Conservation (phyloP, 176 grass and related monocot species). For the Eragrostis curvula region DNA sequence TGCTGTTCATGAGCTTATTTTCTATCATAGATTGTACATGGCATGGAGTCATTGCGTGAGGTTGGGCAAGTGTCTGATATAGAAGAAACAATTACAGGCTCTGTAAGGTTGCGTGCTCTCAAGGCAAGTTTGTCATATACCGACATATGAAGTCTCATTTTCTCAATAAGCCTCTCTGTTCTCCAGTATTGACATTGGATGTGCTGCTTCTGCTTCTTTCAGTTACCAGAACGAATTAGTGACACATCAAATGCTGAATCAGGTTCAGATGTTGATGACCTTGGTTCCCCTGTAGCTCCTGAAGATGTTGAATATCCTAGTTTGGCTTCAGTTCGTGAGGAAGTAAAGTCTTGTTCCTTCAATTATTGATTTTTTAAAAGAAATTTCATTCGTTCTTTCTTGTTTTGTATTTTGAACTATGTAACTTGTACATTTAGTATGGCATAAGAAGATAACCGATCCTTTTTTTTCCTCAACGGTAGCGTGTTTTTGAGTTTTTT, state of each 20-base stretch:
- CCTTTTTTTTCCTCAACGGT: slow-evolving; percentile 23
- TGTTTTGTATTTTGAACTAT: slow-evolving; percentile 3
- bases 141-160: slow-evolving; percentile 32
- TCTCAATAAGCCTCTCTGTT: slow-evolving; percentile 2
- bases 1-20: slow-evolving; percentile 39
- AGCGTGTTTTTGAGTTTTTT: neutral
- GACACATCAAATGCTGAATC: slow-evolving; percentile 88
- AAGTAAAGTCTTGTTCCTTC: slow-evolving; percentile 58
- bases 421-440: neutral
- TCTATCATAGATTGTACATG: slow-evolving; percentile 68
- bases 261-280: slow-evolving; percentile 84
- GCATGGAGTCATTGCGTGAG: slow-evolving; percentile 70
- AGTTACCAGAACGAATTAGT: slow-evolving; percentile 73
- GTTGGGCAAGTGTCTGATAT: slow-evolving; percentile 69
- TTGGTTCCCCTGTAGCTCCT: slow-evolving; percentile 64
- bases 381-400: neutral
- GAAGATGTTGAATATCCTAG: slow-evolving; percentile 71
- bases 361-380: slow-evolving; percentile 13
- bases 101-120: slow-evolving; percentile 69
- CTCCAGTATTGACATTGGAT: slow-evolving; percentile 43
- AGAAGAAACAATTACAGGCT: slow-evolving; percentile 67
- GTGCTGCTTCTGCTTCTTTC: slow-evolving; percentile 48
- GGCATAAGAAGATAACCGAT: slow-evolving; percentile 8
- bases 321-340: slow-evolving; percentile 88
- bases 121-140: slow-evolving; percentile 66